A percentile compares a stretch with the other conserved stretches of the same genome.
Evolutionary conservation across 2,329 filamentous ascomycete species (phyloP).

Genomic region (Zasmidium angulare): DNA sequence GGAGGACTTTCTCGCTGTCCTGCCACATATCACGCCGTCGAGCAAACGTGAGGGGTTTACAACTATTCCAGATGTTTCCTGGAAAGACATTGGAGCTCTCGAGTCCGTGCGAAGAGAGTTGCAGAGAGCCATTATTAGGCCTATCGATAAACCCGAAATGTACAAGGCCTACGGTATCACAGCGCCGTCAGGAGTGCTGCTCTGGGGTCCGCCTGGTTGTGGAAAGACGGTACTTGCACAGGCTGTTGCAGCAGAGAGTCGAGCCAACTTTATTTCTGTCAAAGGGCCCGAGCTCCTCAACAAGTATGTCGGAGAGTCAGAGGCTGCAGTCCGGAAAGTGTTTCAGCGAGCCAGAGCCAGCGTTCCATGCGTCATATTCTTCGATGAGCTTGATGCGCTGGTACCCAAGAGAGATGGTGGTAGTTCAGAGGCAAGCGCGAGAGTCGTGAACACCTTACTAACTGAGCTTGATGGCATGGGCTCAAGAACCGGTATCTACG

Average conservation of each 20-base stretch:
- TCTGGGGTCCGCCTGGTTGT: slow-evolving; percentile 96
- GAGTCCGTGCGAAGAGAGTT: slow-evolving; percentile 77
- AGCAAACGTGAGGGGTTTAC: slow-evolving; percentile 92
- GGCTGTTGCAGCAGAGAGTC: slow-evolving; percentile 90
- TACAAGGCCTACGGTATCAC: slow-evolving; percentile 77
- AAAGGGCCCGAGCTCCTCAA: slow-evolving; percentile 95
- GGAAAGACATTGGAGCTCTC: slow-evolving; percentile 87
- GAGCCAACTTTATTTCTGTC: slow-evolving; percentile 97
- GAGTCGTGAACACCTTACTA: slow-evolving; percentile 91
- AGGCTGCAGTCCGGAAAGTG: slow-evolving; percentile 87
- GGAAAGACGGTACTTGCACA: slow-evolving; percentile 96
- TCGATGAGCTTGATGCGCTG: slow-evolving; percentile 93
- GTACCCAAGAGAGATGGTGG: slow-evolving; percentile 77
- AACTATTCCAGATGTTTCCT: slow-evolving; percentile 89
- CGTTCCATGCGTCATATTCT: slow-evolving; percentile 92
- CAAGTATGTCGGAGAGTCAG: slow-evolving; percentile 96
- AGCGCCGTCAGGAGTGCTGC: slow-evolving; percentile 80
- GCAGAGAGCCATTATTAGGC: slow-evolving; percentile 80
- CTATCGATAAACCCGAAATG: slow-evolving; percentile 77
- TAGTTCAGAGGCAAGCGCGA: slow-evolving; percentile 76
- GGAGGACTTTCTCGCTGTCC: slow-evolving; percentile 69
- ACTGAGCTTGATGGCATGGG: slow-evolving; percentile 89
- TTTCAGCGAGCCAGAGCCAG: slow-evolving; percentile 85
- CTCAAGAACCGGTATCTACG: slow-evolving; percentile 76
- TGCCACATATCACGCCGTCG: slow-evolving; percentile 74